Evolutionary conservation across 352 stramenopile genomes (phyloP), one percentile per base, ranked within the genome.

Genomic region (Thraustochytrium sp.): DNA sequence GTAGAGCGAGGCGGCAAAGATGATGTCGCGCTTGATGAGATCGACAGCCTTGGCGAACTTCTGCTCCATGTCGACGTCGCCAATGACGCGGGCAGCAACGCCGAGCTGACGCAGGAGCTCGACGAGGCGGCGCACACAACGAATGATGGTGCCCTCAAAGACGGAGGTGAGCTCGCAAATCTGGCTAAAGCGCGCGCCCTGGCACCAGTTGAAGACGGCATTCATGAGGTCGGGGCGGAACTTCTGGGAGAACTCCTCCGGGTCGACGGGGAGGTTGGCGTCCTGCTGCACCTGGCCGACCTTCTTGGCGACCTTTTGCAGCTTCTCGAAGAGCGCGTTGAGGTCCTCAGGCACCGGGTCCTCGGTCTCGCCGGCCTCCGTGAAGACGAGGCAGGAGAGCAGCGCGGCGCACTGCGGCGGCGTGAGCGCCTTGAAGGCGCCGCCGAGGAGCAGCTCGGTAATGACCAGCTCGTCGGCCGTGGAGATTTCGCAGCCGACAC

Each of bases 1-100:
- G 86, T 99, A 99, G 38, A 99, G 89, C 48, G 95, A 98, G 62
- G 94, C 96, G n/a, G 93, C 96, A 92, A 99, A 99, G 16, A 99
- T 96, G 88, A 99, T 99, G 86, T 99, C 97, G 68, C 97, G 93
- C 88, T 98, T 98, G 85, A 99, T 95, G 76, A 98, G 94, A 86
- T 98, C 96, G 85, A 94, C 92, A 54, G 94, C 95, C 82, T 97
- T 94, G 42, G 97, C 93, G 84, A 99, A 99, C 88, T 98, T 99
- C 59, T 94, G 92, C 89, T 98, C 92, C 2, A 99, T 90, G 84
- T 97, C 94, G 31, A 95, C 89, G 86, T 99, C 97, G 16, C 97
- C 97, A 82, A 99, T 98, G 40, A 94, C 94, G 86, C 97, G 93
- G 18, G 95, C 91, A n/a, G 96, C 96, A 74, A 92, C 89, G 49